Percentiles rank a stretch among this genome's conserved stretches.
Evolutionary conservation across 2,329 filamentous ascomycete genomes (phyloP).

Genomic region (Paraphoma chrysanthemicola): DNA sequence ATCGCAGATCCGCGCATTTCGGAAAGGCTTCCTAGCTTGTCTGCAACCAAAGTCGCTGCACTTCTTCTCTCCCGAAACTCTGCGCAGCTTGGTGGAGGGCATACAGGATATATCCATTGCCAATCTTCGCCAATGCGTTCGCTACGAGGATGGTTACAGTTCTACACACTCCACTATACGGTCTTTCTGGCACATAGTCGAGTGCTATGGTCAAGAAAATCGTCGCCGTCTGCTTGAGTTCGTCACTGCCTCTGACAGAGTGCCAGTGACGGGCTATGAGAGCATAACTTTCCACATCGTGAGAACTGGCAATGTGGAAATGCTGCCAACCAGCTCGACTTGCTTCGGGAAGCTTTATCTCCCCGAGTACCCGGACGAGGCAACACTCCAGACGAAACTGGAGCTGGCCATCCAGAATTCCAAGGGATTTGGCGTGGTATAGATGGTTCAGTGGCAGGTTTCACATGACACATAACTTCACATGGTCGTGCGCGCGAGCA

Average conservation of each 20-base stretch:
- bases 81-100: constrained; percentile 85
- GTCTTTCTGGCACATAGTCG: constrained; percentile 86
- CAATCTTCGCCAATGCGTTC: constrained; percentile 73
- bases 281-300: constrained; percentile 86
- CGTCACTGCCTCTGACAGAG: constrained; percentile 88
- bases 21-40: constrained; percentile 79
- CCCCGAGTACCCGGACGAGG: constrained; percentile 78
- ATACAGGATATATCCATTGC: constrained; percentile 78
- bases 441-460: background rate
- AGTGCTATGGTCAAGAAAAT: constrained; percentile 70
- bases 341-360: constrained; percentile 90
- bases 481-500: background rate
- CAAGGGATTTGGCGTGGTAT: constrained; percentile 76
- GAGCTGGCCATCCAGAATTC: constrained; percentile 87
- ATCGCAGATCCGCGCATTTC: constrained; percentile 81
- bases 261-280: constrained; percentile 84
- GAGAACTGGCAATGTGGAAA: constrained; percentile 63
- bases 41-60: constrained; percentile 73
- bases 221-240: constrained; percentile 85
- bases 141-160: constrained; percentile 82
- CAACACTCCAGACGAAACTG: constrained; percentile 76
- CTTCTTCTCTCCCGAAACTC: constrained; percentile 51
- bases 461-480: background rate
- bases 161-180: constrained; percentile 71
- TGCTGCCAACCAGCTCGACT: constrained; percentile 84